Evolutionary conservation across 306 rosid species (phyloP).

Genomic region (Ceratonia siliqua): DNA sequence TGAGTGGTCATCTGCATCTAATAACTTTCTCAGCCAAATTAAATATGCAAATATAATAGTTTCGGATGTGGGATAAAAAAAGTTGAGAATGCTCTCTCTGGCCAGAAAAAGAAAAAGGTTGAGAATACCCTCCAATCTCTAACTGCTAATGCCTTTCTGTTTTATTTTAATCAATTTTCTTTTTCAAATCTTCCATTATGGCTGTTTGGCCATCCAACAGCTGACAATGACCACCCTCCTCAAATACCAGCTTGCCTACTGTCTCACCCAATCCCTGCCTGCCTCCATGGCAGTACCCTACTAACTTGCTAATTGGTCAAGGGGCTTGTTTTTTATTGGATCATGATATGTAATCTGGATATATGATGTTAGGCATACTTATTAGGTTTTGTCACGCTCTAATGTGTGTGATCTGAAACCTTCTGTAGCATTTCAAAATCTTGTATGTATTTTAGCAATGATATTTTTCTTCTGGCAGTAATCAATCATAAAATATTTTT

Average conservation of each 20-base stretch:
- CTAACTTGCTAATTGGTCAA: no score
- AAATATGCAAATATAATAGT: neutral
- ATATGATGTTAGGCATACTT: neutral
- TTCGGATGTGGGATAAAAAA: neutral
- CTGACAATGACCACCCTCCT: neutral
- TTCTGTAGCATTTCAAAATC: neutral
- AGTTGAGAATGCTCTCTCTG: neutral
- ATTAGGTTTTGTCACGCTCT: neutral
- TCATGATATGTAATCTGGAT: conserved; percentile 1
- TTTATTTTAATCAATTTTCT: neutral
- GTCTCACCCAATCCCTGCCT: neutral
- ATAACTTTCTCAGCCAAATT: neutral
- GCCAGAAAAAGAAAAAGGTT: no score
- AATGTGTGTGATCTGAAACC: conserved; percentile 7
- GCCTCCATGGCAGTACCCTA: neutral
- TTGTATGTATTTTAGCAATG: conserved; percentile 25
- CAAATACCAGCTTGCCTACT: neutral
- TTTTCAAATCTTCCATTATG: neutral
- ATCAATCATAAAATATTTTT: neutral
- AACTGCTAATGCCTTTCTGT: neutral
- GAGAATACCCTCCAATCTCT: neutral
- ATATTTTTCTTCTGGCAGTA: conserved; percentile 19
- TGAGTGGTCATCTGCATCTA: neutral
- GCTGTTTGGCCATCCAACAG: neutral
- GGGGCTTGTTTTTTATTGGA: no score